Conservation (phyloP, 495 filamentous ascomycete species). For the Achaetomiella virescens region DNA sequence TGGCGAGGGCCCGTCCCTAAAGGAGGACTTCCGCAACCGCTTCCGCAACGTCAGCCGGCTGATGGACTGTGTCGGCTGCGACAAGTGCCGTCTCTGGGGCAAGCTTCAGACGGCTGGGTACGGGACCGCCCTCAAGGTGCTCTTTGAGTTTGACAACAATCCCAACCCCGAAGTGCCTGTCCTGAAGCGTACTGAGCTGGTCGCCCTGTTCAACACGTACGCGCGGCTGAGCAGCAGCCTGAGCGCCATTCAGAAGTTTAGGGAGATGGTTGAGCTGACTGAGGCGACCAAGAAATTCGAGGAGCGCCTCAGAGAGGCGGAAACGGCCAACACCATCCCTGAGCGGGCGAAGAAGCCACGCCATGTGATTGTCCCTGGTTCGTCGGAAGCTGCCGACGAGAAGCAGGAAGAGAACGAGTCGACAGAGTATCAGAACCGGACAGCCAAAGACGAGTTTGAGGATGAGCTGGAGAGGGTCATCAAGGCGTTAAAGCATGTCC, state of each 20-base stretch:
- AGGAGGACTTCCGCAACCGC: constrained; percentile 95
- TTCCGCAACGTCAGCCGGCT: constrained; percentile 93
- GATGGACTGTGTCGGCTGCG: constrained; percentile 98
- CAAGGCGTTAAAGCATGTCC: constrained; percentile 55
- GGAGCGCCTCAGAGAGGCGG: constrained; percentile 23
- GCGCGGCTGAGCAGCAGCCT: constrained; percentile 77
- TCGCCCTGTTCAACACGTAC: constrained; percentile 90
- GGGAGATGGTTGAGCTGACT: constrained; percentile 57
- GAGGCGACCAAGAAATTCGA: constrained; percentile 38
- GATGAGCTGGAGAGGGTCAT: constrained; percentile 58
- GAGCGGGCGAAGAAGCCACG: constrained; percentile 41
- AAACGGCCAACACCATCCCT: constrained; percentile 26
- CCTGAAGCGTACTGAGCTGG: constrained; percentile 82
- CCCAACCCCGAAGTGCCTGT: constrained; percentile 62
- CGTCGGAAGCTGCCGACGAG: constrained; percentile 19
- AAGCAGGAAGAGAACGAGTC: constrained; percentile 35
- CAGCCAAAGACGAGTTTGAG: constrained; percentile 52
- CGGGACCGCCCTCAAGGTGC: constrained; percentile 87
- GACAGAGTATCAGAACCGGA: constrained; percentile 24
- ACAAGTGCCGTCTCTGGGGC: constrained; percentile 97
- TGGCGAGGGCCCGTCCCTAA: constrained; percentile 62
- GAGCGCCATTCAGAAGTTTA: constrained; percentile 66
- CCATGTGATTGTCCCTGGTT: constrained; percentile 33
- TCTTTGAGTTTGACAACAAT: constrained; percentile 89
- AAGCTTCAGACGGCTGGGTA: constrained; percentile 96